Percentiles rank a stretch among this genome's conserved stretches.
Conservation (phyloP, 176 grass and related monocot species). For the Tillandsia fasciculata region DNA sequence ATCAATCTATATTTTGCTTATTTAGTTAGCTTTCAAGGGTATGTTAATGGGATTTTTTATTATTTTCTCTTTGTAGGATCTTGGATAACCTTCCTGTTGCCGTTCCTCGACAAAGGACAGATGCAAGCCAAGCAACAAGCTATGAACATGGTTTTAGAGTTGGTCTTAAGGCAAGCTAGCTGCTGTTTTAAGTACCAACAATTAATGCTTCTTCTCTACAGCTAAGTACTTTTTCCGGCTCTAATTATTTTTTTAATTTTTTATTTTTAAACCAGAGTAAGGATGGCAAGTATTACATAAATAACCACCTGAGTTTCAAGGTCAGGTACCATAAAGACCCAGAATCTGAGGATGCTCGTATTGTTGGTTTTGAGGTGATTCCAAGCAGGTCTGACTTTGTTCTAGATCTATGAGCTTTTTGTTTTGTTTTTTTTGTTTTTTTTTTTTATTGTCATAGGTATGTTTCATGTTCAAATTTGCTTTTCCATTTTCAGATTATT, state of each 20-base stretch:
- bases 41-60: background rate
- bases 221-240: background rate
- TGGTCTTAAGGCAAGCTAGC: constrained; percentile 35
- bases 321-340: constrained; percentile 45
- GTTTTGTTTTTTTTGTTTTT: background rate
- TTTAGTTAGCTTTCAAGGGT: background rate
- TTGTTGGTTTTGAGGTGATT: constrained; percentile 45
- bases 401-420: background rate
- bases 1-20: background rate
- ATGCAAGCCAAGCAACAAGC: constrained; percentile 32
- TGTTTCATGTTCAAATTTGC: background rate
- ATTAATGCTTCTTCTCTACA: background rate
- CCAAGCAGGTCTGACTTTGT: constrained; percentile 30
- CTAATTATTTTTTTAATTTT: background rate
- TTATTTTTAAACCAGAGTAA: constrained; percentile 25
- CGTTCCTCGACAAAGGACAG: constrained; percentile 37
- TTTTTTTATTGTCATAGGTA: constrained; percentile 1
- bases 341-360: constrained; percentile 29
- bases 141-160: constrained; percentile 43
- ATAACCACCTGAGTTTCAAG: constrained; percentile 47
- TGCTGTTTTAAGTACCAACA: background rate
- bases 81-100: constrained; percentile 48
- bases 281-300: constrained; percentile 36
- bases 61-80: constrained; percentile 29
- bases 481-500: background rate